phyloP scores from a whole-genome alignment of 129 eudicot genomes.

The Pittosporum tobira region DNA sequence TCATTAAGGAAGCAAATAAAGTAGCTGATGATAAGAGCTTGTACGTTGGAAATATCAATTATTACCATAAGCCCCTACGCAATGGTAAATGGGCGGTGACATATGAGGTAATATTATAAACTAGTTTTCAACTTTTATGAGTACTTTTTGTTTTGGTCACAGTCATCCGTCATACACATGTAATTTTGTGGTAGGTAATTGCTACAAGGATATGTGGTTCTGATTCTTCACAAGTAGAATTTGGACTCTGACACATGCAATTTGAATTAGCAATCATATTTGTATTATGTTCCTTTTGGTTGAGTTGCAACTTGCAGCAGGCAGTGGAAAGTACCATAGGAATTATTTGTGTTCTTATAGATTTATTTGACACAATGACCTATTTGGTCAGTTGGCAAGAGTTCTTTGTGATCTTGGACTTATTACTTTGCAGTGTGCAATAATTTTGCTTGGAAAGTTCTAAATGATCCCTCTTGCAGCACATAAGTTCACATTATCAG shows the following conservation, averaged over 20 bases:
- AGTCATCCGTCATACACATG: background rate
- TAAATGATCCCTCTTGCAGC: background rate
- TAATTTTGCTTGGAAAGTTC: background rate
- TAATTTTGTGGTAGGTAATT: background rate
- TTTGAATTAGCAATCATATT: too few relatives aligned
- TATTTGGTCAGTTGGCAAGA: too few relatives aligned
- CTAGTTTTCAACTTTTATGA: background rate
- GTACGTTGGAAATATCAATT: conserved; percentile 78
- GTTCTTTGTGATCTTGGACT: too few relatives aligned
- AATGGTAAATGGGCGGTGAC: conserved; percentile 82
- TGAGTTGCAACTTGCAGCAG: too few relatives aligned
- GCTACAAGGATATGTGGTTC: background rate
- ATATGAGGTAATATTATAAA: conserved; percentile 46
- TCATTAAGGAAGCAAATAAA: conserved; percentile 48
- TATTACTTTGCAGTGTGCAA: too few relatives aligned
- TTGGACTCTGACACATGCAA: too few relatives aligned
- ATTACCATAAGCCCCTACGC: conserved; percentile 72
- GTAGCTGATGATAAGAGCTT: conserved; percentile 42
- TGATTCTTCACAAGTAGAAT: background rate
- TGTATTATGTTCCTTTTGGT: too few relatives aligned
- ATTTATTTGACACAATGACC: too few relatives aligned
- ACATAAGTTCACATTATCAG: background rate
- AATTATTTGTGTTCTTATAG: too few relatives aligned
- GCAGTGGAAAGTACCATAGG: too few relatives aligned
- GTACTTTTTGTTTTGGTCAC: background rate